Evolutionary conservation across 2,329 filamentous ascomycete genomes (phyloP).

Genomic region (Aspergillus cejpii): DNA sequence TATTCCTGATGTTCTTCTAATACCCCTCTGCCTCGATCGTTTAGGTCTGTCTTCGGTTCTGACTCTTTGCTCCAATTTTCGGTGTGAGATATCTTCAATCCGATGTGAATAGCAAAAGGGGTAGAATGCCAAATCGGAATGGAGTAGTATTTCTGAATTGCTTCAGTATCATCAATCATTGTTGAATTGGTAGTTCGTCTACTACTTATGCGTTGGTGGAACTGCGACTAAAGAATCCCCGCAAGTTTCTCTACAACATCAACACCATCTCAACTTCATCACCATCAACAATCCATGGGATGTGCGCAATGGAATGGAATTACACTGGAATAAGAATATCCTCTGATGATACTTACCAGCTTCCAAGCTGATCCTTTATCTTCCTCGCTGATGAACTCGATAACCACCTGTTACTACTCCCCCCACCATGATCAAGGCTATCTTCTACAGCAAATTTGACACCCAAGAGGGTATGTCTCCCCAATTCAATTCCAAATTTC

Average conservation of each 20-base stretch:
- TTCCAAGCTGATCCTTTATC: background rate
- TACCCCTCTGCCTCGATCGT: background rate
- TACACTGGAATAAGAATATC: background rate
- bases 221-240: too few species aligned
- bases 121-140: background rate
- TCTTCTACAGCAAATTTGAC: conserved; percentile 63
- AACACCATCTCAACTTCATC: background rate
- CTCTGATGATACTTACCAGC: background rate
- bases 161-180: too few species aligned
- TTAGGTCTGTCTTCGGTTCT: background rate
- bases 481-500: background rate
- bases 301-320: background rate
- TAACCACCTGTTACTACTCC: background rate
- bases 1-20: background rate
- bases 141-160: background rate
- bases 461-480: conserved; percentile 46
- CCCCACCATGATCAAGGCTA: conserved; percentile 53
- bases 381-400: background rate
- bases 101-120: background rate
- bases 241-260: background rate
- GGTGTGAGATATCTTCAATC: background rate
- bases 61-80: background rate
- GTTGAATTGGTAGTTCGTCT: too few species aligned
- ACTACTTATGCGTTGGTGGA: too few species aligned
- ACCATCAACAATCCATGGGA: background rate